These are phyloP conservation scores for Fulvia fulva DNA, from an alignment of 2,329 filamentous ascomycete genomes.

Conservation along the genomic window DNA sequence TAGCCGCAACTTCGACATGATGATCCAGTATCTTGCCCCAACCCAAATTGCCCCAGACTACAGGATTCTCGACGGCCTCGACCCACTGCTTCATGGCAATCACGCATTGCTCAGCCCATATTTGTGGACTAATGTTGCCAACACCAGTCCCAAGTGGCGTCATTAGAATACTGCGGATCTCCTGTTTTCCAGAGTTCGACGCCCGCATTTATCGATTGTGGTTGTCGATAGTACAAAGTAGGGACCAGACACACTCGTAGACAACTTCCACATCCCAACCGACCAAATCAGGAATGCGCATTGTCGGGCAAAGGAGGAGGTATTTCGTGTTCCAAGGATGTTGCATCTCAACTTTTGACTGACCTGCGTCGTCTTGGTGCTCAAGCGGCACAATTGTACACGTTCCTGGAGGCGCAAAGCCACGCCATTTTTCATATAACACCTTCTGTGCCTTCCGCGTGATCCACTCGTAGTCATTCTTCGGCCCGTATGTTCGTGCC, in stretches of 20 bases:
- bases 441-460: constrained; percentile 44
- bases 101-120: constrained; percentile 50
- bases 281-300: constrained; percentile 45
- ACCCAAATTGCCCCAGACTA: constrained; percentile 40
- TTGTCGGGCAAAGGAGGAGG: constrained; percentile 52
- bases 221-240: constrained; percentile 48
- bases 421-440: constrained; percentile 47
- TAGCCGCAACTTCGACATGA: constrained; percentile 24
- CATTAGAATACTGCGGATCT: constrained; percentile 45
- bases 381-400: constrained; percentile 43
- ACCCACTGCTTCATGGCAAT: constrained; percentile 52
- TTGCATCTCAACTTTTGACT: background rate
- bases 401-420: constrained; percentile 50
- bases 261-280: constrained; percentile 52
- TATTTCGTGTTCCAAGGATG: constrained; percentile 40
- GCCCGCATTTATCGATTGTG: constrained; percentile 38
- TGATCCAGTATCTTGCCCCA: constrained; percentile 35
- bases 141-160: constrained; percentile 51
- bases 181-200: constrained; percentile 27
- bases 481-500: constrained; percentile 46
- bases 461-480: constrained; percentile 45
- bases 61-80: constrained; percentile 43
- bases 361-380: constrained; percentile 16
- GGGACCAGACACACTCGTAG: constrained; percentile 52
- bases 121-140: constrained; percentile 43